A percentile compares a stretch with the other conserved stretches of the same genome.
Conservation (phyloP, 1,284 basidiomycete genomes). For the Trametes pubescens region DNA sequence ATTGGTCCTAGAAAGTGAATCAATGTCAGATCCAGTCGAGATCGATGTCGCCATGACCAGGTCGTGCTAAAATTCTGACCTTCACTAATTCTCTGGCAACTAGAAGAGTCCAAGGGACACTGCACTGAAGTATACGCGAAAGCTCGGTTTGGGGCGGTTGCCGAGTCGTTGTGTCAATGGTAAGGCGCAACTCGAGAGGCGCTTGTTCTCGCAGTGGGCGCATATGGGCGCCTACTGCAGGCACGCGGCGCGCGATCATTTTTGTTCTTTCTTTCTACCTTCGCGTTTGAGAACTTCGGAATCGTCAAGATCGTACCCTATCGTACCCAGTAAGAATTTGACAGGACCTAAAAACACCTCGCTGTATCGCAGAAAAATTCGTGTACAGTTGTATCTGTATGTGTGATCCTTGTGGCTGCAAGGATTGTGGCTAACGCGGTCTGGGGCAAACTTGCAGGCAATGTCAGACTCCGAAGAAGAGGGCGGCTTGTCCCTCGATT, state of each 20-base stretch:
- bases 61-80: not conserved
- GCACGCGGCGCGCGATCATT: constrained; percentile 15
- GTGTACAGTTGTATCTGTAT: not conserved
- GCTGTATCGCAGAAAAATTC: too few species aligned
- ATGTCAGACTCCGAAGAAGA: constrained; percentile 35
- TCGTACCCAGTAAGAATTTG: too few species aligned
- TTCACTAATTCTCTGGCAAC: too few species aligned
- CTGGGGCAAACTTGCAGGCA: not conserved
- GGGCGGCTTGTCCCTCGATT: constrained; percentile 40
- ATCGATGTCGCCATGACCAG: not conserved
- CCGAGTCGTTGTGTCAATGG: too few species aligned
- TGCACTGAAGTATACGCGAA: too few species aligned
- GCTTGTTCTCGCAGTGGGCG: not conserved
- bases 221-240: not conserved
- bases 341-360: too few species aligned
- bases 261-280: constrained; percentile 1
- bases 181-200: too few species aligned
- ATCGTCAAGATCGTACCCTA: not conserved
- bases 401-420: not conserved
- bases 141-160: too few species aligned
- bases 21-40: not conserved
- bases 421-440: not conserved
- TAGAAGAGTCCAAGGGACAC: too few species aligned
- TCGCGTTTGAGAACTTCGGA: not conserved
- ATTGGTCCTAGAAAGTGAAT: not conserved